Evolutionary conservation across 1,284 basidiomycete species (phyloP).

Genomic region (Trametes sp.): DNA sequence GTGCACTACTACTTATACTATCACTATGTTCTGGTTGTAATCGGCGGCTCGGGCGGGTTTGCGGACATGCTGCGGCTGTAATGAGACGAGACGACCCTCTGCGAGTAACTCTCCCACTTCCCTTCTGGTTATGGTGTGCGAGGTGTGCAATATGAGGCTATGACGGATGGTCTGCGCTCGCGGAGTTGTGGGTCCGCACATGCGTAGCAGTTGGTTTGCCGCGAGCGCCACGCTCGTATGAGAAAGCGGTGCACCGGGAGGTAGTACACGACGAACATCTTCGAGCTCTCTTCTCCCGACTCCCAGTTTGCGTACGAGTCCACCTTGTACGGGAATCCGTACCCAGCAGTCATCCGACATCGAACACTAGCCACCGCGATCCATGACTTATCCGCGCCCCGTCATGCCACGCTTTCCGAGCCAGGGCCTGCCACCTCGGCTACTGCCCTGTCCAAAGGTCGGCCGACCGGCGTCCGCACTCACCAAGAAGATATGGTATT

Average conservation of each 20-base stretch:
- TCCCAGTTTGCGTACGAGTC: no score
- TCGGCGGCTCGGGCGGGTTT: not conserved
- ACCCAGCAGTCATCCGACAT: no score
- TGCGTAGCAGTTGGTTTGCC: not conserved
- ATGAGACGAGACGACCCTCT: slow-evolving; percentile 12
- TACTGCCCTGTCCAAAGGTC: slow-evolving; percentile 10
- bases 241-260: no score
- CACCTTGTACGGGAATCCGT: no score
- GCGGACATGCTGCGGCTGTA: slow-evolving; percentile 3
- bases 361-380: no score
- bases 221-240: not conserved
- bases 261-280: no score
- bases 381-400: not conserved
- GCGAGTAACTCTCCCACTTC: no score
- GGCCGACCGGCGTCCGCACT: slow-evolving; percentile 15
- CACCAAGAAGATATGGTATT: slow-evolving; percentile 12
- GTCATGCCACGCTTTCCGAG: not conserved
- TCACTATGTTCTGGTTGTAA: slow-evolving; percentile 20
- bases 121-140: no score
- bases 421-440: not conserved
- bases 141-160: no score
- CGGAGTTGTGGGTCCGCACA: no score
- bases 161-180: no score
- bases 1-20: slow-evolving; percentile 14
- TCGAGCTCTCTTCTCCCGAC: no score